Base-by-base conservation (phyloP, 768 basidiomycete species). In the Agrocybe chaxingu region DNA sequence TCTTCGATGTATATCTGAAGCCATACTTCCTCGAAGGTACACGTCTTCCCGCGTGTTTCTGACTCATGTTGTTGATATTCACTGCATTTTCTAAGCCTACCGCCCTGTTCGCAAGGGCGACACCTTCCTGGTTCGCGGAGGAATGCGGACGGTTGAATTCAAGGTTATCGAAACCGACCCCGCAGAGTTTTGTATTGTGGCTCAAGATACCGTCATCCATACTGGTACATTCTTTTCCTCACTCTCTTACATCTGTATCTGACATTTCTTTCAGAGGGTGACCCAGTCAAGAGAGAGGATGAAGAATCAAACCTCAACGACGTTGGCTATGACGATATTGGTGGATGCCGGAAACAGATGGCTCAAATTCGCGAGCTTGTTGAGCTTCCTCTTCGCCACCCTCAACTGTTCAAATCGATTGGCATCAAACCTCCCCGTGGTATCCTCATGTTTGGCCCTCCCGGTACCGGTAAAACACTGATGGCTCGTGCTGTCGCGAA, bases 401-500 rank as follows among this genome's bases (percentile, higher is more conserved):
- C 97, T 38, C 95, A 98, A 72, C 82, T 99, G 10, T 99, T 98
- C 87, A 99, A 99, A 68, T 95, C 95, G 19, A 99, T 99, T 66
- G 97, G 97, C 83, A 99, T 99, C 82, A 99, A 98, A 70, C 97
- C 97, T 31, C 96, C 96, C 18, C 88, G 96, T 59, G 96, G 96
- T 80, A 95, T 99, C 63, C 86, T 99, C 58, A 89, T 99, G 92
- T 99, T 82, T 64, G 96, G 96, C 49, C 96, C 96, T 56, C 96
- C 96, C 32, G 97, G 97, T 78, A 98, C 96, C 16, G 97, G 97
- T 79, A 99, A 98, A 76, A 98, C 97, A 5, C 82, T 99, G 58
- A 99, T 99, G 96, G 97, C 97, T 45, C 87, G 97, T 60, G 97
- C 97, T 6, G 97, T 99, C 42, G 97, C 97, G 56, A 99, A 99